Evolutionary conservation across 768 basidiomycete genomes (phyloP).

Genomic region (Lactifluus echinatus): DNA sequence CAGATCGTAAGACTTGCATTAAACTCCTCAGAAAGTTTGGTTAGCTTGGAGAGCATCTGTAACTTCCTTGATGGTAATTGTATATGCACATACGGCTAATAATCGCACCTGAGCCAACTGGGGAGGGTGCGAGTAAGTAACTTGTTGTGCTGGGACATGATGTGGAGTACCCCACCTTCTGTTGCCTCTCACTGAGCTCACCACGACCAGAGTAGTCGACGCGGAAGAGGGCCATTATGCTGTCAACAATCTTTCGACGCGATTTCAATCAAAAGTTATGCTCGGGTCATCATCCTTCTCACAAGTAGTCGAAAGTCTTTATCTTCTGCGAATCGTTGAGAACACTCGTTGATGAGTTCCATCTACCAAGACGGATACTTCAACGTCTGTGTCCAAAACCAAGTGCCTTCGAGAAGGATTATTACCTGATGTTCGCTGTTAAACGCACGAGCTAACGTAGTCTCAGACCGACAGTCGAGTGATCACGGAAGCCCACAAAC

Average conservation of each 20-base stretch:
- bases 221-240: conserved; percentile 94
- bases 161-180: conserved; percentile 46
- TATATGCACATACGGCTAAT: not conserved
- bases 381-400: conserved; percentile 1
- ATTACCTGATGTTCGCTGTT: conserved; percentile 89
- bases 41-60: conserved; percentile 85
- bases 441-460: conserved; percentile 64
- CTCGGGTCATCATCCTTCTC: not conserved
- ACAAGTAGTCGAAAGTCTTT: conserved; percentile 73
- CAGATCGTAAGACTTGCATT: conserved; percentile 43
- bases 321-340: conserved; percentile 81
- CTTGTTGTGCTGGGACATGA: not conserved
- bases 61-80: not conserved
- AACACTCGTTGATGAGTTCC: conserved; percentile 88
- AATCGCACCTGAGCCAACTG: conserved; percentile 72
- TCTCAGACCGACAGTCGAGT: conserved; percentile 10
- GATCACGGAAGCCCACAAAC: conserved; percentile 28
- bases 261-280: not conserved
- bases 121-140: conserved; percentile 13
- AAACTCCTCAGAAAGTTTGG: conserved; percentile 87
- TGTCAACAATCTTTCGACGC: conserved; percentile 71
- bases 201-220: conserved; percentile 92
- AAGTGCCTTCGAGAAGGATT: not conserved
- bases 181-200: conserved; percentile 88
- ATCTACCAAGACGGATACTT: conserved; percentile 40